Conservation (phyloP, 2,329 filamentous ascomycete species). For the Phoma sp. region DNA sequence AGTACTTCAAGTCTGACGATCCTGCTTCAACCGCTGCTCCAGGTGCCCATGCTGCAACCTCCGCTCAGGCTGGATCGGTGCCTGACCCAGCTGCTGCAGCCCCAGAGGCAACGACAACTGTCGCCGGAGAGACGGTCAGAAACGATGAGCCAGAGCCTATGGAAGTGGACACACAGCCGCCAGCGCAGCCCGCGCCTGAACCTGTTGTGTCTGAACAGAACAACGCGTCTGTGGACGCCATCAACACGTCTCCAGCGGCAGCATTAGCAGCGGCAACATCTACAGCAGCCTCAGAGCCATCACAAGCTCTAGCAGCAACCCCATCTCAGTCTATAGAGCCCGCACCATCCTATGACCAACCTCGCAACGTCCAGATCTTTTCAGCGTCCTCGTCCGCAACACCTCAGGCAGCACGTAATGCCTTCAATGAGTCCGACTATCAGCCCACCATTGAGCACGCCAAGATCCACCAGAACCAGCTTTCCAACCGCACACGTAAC, state of each 20-base stretch:
- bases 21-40: conserved; percentile 31
- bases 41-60: conserved; percentile 36
- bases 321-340: conserved; percentile 22
- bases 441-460: conserved; percentile 77
- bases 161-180: conserved; percentile 37
- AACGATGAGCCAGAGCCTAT: conserved; percentile 36
- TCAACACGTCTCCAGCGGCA: conserved; percentile 28
- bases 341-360: conserved; percentile 17
- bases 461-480: conserved; percentile 73
- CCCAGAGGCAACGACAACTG: conserved; percentile 32
- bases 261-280: conserved; percentile 31
- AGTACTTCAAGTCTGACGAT: conserved; percentile 68
- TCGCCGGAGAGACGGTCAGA: conserved; percentile 34
- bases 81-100: conserved; percentile 30
- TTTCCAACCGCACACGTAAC: conserved; percentile 70
- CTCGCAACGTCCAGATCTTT: conserved; percentile 72
- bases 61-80: conserved; percentile 36
- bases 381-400: conserved; percentile 75
- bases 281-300: conserved; percentile 22
- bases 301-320: conserved; percentile 15
- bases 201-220: conserved; percentile 24
- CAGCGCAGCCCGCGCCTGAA: conserved; percentile 17
- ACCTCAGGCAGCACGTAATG: conserved; percentile 73
- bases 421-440: conserved; percentile 76
- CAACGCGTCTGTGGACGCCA: conserved; percentile 19